phyloP scores from a whole-genome alignment of 305 asterid species.

The Ilex paraguariensis region DNA sequence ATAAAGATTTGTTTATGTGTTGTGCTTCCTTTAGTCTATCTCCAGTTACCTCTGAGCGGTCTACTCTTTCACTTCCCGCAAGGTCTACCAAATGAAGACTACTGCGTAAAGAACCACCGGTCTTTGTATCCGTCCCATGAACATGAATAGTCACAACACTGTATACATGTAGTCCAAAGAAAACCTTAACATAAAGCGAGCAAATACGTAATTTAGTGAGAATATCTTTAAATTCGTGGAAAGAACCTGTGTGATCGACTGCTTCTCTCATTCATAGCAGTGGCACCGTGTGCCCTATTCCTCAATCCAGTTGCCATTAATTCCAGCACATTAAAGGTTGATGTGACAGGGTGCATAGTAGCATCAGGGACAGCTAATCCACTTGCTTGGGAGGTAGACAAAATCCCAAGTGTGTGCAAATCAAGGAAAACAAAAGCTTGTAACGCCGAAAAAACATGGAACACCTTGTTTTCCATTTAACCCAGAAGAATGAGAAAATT shows the following conservation, averaged over 20 bases:
- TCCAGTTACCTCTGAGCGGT: slow-evolving; percentile 85
- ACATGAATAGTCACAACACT: slow-evolving; percentile 70
- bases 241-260: slow-evolving; percentile 80
- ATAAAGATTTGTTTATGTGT: slow-evolving; percentile 69
- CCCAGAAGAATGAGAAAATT: too few relatives aligned
- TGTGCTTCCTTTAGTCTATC: slow-evolving; percentile 84
- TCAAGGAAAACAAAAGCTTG: slow-evolving; percentile 40
- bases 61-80: slow-evolving; percentile 88
- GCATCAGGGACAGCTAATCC: slow-evolving; percentile 89
- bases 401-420: slow-evolving; percentile 63
- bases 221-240: too few relatives aligned
- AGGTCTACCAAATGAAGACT: slow-evolving; percentile 90
- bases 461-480: too few relatives aligned
- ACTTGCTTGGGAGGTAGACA: slow-evolving; percentile 48
- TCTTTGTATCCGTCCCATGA: slow-evolving; percentile 51
- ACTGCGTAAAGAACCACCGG: slow-evolving; percentile 48
- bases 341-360: slow-evolving; percentile 41
- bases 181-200: background rate
- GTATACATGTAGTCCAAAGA: slow-evolving; percentile 6
- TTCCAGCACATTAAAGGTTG: slow-evolving; percentile 49
- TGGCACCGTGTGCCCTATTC: slow-evolving; percentile 69
- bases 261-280: slow-evolving; percentile 76
- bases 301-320: slow-evolving; percentile 61
- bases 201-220: too few relatives aligned
- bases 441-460: background rate